phyloP scores from a whole-genome alignment of 1,139 yeast genomes.

The Diutina neorugosa region DNA sequence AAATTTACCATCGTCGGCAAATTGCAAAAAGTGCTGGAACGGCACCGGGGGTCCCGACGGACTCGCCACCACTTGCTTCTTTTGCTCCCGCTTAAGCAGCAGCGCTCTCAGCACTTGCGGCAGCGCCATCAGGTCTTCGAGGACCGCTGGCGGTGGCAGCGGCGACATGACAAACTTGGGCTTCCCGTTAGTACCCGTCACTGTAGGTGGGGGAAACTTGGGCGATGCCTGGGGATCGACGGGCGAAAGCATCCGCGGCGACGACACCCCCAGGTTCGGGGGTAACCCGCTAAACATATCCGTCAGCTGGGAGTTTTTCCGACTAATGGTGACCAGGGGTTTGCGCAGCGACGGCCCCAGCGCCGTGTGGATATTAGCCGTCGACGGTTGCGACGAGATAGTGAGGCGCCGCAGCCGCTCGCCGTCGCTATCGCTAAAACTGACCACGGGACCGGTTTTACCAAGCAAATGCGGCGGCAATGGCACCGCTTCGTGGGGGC shows the following conservation, averaged over 20 bases:
- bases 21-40: conserved; percentile 56
- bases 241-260: not conserved
- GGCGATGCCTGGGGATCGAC: not conserved
- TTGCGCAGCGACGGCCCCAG: not conserved
- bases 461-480: not conserved
- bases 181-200: not conserved
- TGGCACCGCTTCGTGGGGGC: conserved; percentile 2
- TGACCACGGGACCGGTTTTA: conserved; percentile 16
- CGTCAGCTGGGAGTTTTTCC: conserved; percentile 10
- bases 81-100: conserved; percentile 10
- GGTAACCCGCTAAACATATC: conserved; percentile 5
- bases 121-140: conserved; percentile 5
- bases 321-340: conserved; percentile 5
- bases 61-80: conserved; percentile 27
- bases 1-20: conserved; percentile 68
- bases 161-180: conserved; percentile 1
- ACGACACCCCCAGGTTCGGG: conserved; percentile 8
- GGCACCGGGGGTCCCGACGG: conserved; percentile 65
- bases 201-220: not conserved
- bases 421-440: conserved; percentile 28
- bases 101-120: conserved; percentile 6
- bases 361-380: conserved; percentile 10
- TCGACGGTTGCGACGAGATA: conserved; percentile 31
- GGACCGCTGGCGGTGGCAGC: conserved; percentile 5
- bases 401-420: conserved; percentile 33